Base-by-base conservation (phyloP, 2,329 filamentous ascomycete genomes). In the Cadophora gregata region DNA sequence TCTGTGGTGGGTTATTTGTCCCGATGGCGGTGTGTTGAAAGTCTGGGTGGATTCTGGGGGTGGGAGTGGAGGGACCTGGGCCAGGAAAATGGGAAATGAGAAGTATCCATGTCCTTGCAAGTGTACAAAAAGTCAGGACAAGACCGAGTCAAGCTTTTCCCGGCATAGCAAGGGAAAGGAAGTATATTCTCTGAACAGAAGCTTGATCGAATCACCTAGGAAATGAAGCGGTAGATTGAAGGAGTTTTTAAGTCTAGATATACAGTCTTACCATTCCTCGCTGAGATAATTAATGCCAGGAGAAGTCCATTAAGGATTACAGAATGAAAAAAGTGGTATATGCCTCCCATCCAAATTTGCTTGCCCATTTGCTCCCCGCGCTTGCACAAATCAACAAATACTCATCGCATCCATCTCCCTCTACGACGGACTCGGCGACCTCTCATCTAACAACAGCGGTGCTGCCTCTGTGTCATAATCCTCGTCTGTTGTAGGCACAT, bases 391-490 rank as follows among this genome's bases (percentile, higher is more conserved):
- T 21, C 42, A n/a, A 47, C n/a, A 5, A 47, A 47, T 21, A n/a
- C 2, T 53, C 27, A 29, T 19, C 14, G 5, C 21, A 21, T n/a
- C 47, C 9, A 53, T 12, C 25, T 27, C 50, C 31, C 27, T n/a
- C n/a, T n/a, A n/a, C 14, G 21, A 53, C 5, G 53, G 53, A 36
- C 53, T 56, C 7, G 31, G 29, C 29, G 19, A 36, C 25, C 56
- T 42, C 24, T 59, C 56, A 19, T 59, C 38, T 27, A 59, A 45
- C 24, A 59, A 36, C 36, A 59, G 14, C 10, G 56, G 56, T 4
- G 33, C 56, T 5, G 33, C 56, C n/a, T 59, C 56, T 16, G 56
- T 27, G 21, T 59, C 36, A 19, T 19, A 59, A 27, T 59, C 36
- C 3, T 59, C 38, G 12, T 59, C 38, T 19, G n/a, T 21, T 6